Evolutionary conservation across 768 basidiomycete genomes (phyloP), one percentile per base, ranked within the genome.

Genomic region (Heimioporus sp.): DNA sequence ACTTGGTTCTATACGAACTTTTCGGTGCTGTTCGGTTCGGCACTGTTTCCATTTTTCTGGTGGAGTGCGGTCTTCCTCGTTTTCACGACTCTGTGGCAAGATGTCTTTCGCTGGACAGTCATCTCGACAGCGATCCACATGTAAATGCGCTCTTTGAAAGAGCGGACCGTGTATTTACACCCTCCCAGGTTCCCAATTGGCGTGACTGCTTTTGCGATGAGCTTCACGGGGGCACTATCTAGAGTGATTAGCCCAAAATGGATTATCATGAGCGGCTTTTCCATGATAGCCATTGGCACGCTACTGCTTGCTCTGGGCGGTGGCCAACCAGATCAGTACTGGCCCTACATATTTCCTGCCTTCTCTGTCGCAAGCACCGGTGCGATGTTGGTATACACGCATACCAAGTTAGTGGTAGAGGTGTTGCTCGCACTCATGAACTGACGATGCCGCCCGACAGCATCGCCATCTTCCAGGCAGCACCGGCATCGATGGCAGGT

Each of bases 381-480:
- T 8, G 63, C 68, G 4, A 76, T 75, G 62, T 58, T 81, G 46
- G 64, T 68, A 12, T 82, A 72, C 55, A 74, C 71, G 13, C 78
- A 77, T 44, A 71, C 77, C 2, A 81, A 78, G 79, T 78, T 7
- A 28, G 24, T 28, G 7, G 3, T 28, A 1, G 24, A 6, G 24
- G 24, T 7, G 24, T 5, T 28, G 24, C 7, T 35, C 35, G 5
- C 12, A 16, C 15, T 12, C 17, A 13, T 35, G 13, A 46, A 4
- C 35, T 51, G 11, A 56, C 21, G 31, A 39, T 36, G 11, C 12
- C 35, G 3, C 40, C 48, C 42, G 15, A 3, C 48, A 81, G 77
- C 57, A 77, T 82, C 44, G 78, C 79, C 13, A 72, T 82, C 41
- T 75, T 83, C 65, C 73, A 70, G 51, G 72, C 72, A 32, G 74